Conservation (phyloP, 352 stramenopile species). For the Globisporangium takayamanum region DNA sequence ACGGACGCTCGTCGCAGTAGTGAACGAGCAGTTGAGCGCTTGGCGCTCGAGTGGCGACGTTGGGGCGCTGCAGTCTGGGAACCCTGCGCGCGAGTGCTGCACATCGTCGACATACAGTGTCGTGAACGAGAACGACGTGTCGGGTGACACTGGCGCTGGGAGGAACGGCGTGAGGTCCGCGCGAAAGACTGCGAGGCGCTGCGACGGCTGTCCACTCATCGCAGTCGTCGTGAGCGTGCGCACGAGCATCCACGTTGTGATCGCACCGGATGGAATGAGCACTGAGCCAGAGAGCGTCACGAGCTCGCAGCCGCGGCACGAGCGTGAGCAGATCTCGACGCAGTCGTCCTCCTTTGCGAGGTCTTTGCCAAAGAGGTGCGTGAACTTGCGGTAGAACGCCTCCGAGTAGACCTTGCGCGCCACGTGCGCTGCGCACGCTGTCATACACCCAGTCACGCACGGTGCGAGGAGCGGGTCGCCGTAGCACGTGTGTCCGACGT, state of each 20-base stretch:
- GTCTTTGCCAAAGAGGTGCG: constrained; percentile 66
- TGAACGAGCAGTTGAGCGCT: constrained; percentile 36
- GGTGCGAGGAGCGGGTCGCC: constrained; percentile 24
- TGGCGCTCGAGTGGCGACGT: neutral
- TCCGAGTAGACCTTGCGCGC: constrained; percentile 36
- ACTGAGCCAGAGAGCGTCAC: constrained; percentile 48
- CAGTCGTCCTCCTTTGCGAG: constrained; percentile 66
- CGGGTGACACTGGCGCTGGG: constrained; percentile 21
- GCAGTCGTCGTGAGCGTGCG: constrained; percentile 23
- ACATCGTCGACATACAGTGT: constrained; percentile 45
- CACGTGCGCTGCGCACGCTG: constrained; percentile 34
- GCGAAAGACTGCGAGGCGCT: constrained; percentile 32
- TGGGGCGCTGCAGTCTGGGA: constrained; percentile 40
- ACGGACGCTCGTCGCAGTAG: constrained; percentile 12
- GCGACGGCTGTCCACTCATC: neutral
- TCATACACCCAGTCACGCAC: constrained; percentile 58
- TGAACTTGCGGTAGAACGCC: constrained; percentile 41
- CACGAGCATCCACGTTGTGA: constrained; percentile 37
- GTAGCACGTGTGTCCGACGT: constrained; percentile 60
- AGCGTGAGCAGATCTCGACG: constrained; percentile 48
- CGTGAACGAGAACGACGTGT: constrained; percentile 32
- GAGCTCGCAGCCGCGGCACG: constrained; percentile 58
- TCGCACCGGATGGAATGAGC: constrained; percentile 18
- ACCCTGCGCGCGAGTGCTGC: constrained; percentile 43
- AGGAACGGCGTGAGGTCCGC: constrained; percentile 44